Evolutionary conservation across 495 filamentous ascomycete species (phyloP).

Genomic region (Xylaria grammica): DNA sequence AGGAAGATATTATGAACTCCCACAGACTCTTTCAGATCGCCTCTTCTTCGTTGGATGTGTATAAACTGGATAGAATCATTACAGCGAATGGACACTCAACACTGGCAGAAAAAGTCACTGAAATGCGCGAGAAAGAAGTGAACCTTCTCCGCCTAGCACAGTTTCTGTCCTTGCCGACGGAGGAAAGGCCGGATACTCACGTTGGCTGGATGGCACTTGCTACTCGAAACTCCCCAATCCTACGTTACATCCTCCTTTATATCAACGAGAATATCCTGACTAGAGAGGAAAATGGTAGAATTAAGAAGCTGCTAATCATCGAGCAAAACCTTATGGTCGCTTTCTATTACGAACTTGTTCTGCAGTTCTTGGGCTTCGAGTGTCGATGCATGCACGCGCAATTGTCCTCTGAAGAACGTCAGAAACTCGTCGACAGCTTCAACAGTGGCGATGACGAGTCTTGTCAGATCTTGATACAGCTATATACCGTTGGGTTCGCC

Average conservation of each 20-base stretch:
- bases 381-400: slow-evolving; percentile 32
- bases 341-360: slow-evolving; percentile 34
- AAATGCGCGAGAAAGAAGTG: slow-evolving; percentile 26
- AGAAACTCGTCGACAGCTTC: slow-evolving; percentile 30
- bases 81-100: slow-evolving; percentile 19
- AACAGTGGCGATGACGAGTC: slow-evolving; percentile 25
- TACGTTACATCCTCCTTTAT: slow-evolving; percentile 33
- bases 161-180: slow-evolving; percentile 16
- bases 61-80: slow-evolving; percentile 24
- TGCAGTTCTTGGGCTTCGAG: slow-evolving; percentile 34
- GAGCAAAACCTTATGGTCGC: slow-evolving; percentile 32
- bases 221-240: slow-evolving; percentile 28
- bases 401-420: slow-evolving; percentile 24
- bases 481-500: slow-evolving; percentile 35
- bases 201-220: slow-evolving; percentile 30
- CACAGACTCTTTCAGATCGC: slow-evolving; percentile 27
- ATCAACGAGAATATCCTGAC: slow-evolving; percentile 28
- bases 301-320: slow-evolving; percentile 36
- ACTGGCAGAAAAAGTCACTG: slow-evolving; percentile 8
- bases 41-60: slow-evolving; percentile 31
- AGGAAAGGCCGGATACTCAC: slow-evolving; percentile 12
- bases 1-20: neutral
- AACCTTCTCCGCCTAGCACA: slow-evolving; percentile 24
- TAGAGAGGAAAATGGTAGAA: slow-evolving; percentile 18
- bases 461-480: slow-evolving; percentile 35